Evolutionary conservation across 441 rosid species (phyloP), one percentile per base, ranked within the genome.

Genomic region (Croton laevigatus): DNA sequence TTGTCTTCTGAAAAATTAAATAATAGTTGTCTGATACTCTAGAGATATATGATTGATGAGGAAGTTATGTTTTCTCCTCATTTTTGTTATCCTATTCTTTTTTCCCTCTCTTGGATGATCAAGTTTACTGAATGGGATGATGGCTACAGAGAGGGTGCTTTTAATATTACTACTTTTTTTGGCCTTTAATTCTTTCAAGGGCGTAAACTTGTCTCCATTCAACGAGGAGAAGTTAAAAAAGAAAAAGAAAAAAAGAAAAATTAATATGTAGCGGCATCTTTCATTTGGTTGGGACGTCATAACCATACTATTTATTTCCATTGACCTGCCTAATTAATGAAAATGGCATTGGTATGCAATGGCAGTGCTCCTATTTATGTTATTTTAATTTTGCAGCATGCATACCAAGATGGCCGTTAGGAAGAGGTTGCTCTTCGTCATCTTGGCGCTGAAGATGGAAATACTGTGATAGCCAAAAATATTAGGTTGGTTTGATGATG

Each of bases 381-480:
- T 69, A 22, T 69, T 78, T 51, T 55, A 76, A 59, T 63, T 9
- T 78, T 88, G 83, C 78, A 91, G 97, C 97, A 91, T 79, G 92
- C 87, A 14, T 87, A 80, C 73, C 73, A 80, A 71, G 97, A 89
- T 80, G 96, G 93, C 63, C 83, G 83, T 59, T 78, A 85, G 81
- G 97, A 88, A 86, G 93, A 91, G 54, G 89, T 79, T 59, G 87
- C 73, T 65, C 75, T 88, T 67, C 87, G 91, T 48, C 89, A 91
- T 81, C 89, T 89, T 71, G 87, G 85, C 46, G 82, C 88, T 74
- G 92, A 88, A 73, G 89, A 89, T 73, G 91, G 89, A 67, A 76
- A 83, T 42, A 78, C 83, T 19, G 78, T 89, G 68, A 86, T 86
- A 71, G 85, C 93, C 34, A 89, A 87, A 80, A 74, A 81, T 79